Evolutionary conservation across 1,284 basidiomycete genomes (phyloP), one percentile per base, ranked within the genome.

Genomic region (Prillingera fragicola): DNA sequence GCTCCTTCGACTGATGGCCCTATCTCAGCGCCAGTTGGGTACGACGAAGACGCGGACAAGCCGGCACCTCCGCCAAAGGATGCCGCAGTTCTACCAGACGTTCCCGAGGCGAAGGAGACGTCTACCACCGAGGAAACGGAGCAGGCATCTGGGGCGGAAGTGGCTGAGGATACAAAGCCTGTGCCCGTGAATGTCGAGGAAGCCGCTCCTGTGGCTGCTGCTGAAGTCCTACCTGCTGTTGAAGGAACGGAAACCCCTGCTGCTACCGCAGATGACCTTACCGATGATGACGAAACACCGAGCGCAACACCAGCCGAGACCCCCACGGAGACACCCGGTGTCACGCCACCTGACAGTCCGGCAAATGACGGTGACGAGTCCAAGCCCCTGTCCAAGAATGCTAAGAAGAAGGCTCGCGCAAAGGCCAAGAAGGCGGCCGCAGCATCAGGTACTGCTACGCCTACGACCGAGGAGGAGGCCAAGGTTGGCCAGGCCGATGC

Each of bases 1-100:
- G 50, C 50, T 22, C 50, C 50, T 5, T 48, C 46, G 5, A 52
- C 50, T 2, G 50, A 52, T 19, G 50, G 50, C 7, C 50, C 50
- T 5, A 39, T 52, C 3, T 52, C 50, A 1, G 50, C 50, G 3
- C 50, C 50, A 0, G 50, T 52, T 1, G 50, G 50, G 7, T 48
- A 29, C 39, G 36, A 34, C 8, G 45, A 52, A 10, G 38, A 39
- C 21, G 34, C 26, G 21, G 14, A 15, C 29, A 17, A 31, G n/a
- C 13, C 29, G 3, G 29, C n/a, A n/a, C n/a, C n/a, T n/a, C n/a
- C n/a, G 5, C 5, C 10, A 17, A 17, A 31, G 29, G 29, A n/a
- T n/a, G n/a, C n/a, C n/a, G n/a, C n/a, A n/a, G n/a, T 17, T 7
- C 7, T 17, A 15, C n/a, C 29, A 31, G 29, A 31, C 1, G n/a